These are phyloP conservation scores for Gossypium australe DNA, from an alignment of 345 rosid species.

Conservation along the genomic window DNA sequence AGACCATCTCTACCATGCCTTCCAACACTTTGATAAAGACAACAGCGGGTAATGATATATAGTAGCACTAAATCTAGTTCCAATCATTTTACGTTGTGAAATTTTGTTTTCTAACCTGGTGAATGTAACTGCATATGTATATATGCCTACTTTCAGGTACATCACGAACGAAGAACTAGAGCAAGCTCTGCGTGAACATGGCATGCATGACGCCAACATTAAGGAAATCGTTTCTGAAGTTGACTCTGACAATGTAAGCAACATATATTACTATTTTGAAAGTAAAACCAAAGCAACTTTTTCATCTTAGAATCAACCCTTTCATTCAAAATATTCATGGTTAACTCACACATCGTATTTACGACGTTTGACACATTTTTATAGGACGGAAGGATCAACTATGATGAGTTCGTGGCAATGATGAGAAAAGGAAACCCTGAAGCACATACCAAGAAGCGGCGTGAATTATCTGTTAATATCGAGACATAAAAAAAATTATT, in stretches of 20 bases:
- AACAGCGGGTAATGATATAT: constrained; percentile 56
- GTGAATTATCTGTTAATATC: constrained; percentile 41
- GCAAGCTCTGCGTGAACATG: constrained; percentile 75
- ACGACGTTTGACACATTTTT: neutral
- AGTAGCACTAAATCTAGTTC: neutral
- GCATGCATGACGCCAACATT: constrained; percentile 70
- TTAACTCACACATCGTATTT: neutral
- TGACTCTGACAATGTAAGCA: constrained; percentile 66
- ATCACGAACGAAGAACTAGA: constrained; percentile 89
- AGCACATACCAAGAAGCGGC: constrained; percentile 79
- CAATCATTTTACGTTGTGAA: neutral
- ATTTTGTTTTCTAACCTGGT: neutral
- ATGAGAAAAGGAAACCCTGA: constrained; percentile 95
- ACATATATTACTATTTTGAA: neutral
- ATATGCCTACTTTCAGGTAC: constrained; percentile 26
- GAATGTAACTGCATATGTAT: neutral
- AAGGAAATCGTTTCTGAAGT: constrained; percentile 81
- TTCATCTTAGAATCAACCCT: no score
- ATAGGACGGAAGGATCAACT: constrained; percentile 91
- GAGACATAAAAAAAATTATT: neutral
- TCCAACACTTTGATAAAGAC: constrained; percentile 82
- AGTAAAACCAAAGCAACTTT: neutral
- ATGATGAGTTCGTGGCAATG: constrained; percentile 95
- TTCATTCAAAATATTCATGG: no score
- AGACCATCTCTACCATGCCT: constrained; percentile 71